A percentile compares a stretch with the other conserved stretches of the same genome.
These are phyloP conservation scores for Simmondsia chinensis DNA, from an alignment of 148 eudicot species.

Conservation along the genomic window DNA sequence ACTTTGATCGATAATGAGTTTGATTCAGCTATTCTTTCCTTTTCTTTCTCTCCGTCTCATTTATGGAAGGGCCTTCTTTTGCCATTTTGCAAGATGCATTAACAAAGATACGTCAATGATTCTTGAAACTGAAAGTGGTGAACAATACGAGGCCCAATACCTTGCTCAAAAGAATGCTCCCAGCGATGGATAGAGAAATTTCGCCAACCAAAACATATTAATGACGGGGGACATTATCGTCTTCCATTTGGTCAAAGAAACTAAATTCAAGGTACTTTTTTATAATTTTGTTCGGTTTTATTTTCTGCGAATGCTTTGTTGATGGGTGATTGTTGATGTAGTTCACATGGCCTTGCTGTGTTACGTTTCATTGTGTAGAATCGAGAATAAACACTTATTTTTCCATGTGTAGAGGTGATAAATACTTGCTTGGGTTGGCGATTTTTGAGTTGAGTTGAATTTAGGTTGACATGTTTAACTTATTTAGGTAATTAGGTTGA, in stretches of 20 bases:
- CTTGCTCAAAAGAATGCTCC: constrained; percentile 31
- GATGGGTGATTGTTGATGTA: not conserved
- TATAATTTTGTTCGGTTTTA: not conserved
- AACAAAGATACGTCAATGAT: constrained; percentile 27
- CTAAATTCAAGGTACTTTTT: constrained; percentile 43
- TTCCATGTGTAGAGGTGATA: too few relatives aligned
- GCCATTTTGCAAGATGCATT: constrained; percentile 30
- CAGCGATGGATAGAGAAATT: constrained; percentile 60
- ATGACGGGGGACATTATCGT: constrained; percentile 45
- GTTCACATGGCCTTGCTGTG: too few relatives aligned
- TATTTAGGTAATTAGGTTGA: too few relatives aligned
- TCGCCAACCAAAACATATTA: constrained; percentile 36
- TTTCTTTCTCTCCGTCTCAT: too few relatives aligned
- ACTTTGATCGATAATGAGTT: too few relatives aligned
- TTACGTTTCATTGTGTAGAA: too few relatives aligned
- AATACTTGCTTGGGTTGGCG: too few relatives aligned
- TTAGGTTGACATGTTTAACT: too few relatives aligned
- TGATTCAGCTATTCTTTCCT: too few relatives aligned
- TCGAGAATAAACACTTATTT: too few relatives aligned
- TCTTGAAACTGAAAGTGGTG: constrained; percentile 50
- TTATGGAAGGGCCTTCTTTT: constrained; percentile 48
- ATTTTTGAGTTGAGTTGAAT: too few relatives aligned
- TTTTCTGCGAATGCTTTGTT: not conserved
- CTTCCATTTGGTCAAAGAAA: constrained; percentile 36
- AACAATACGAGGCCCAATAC: constrained; percentile 27